Evolutionary conservation across 768 basidiomycete genomes (phyloP).

Genomic region (Serendipita sp.): DNA sequence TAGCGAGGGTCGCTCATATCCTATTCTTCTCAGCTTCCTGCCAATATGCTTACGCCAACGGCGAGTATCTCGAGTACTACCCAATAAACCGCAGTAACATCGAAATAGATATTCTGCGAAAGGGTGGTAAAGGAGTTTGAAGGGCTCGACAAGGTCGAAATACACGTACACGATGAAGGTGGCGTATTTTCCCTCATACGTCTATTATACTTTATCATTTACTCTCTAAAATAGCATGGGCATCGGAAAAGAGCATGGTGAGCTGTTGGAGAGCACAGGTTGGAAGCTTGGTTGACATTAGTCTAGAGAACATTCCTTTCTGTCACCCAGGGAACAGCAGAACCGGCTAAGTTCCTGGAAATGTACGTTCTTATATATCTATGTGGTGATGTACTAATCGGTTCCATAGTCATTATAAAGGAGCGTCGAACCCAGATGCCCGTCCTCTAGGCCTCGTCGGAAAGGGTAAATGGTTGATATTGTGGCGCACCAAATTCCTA

Average conservation of each 20-base stretch:
- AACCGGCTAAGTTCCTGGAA: slow-evolving; percentile 78
- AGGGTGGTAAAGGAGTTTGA: slow-evolving; percentile 51
- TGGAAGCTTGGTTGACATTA: too few species aligned
- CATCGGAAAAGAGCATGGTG: slow-evolving; percentile 70
- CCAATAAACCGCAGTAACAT: neutral
- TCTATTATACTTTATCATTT: neutral
- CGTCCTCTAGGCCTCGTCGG: slow-evolving; percentile 64
- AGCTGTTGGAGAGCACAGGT: neutral
- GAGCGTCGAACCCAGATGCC: slow-evolving; percentile 38
- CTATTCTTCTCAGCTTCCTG: slow-evolving; percentile 33
- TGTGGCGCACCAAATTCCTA: neutral
- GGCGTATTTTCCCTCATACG: slow-evolving; percentile 8
- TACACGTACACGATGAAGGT: slow-evolving; percentile 65
- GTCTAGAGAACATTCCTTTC: slow-evolving; percentile 66
- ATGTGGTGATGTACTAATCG: neutral
- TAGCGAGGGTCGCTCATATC: neutral
- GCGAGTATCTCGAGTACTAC: slow-evolving; percentile 22
- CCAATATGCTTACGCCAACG: slow-evolving; percentile 74
- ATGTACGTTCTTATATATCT: slow-evolving; percentile 30
- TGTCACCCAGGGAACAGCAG: slow-evolving; percentile 63
- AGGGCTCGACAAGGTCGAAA: slow-evolving; percentile 48
- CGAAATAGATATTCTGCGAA: slow-evolving; percentile 45
- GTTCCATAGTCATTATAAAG: slow-evolving; percentile 54
- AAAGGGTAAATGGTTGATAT: slow-evolving; percentile 39
- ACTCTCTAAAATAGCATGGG: slow-evolving; percentile 42